A percentile compares a stretch with the other conserved stretches of the same genome.
phyloP scores from a whole-genome alignment of 2,329 filamentous ascomycete genomes.

The Colletotrichum eleusines region DNA sequence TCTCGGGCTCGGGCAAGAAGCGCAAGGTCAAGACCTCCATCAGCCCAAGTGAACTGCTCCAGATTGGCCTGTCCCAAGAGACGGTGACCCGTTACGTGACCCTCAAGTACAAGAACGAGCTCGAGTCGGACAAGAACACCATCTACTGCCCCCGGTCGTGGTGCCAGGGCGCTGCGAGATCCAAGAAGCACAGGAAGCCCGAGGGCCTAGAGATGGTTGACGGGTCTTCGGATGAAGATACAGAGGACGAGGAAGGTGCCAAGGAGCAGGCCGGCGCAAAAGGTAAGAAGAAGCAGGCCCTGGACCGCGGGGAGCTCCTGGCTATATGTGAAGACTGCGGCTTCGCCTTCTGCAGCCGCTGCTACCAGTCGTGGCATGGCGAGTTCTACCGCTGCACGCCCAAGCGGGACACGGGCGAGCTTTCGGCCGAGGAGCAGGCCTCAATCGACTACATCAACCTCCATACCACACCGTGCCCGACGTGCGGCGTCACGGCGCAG shows the following conservation, averaged over 20 bases:
- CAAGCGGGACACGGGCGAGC: slow-evolving; percentile 74
- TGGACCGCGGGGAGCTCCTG: slow-evolving; percentile 72
- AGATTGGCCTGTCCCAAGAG: slow-evolving; percentile 78
- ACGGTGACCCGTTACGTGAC: slow-evolving; percentile 87
- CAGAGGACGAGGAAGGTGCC: slow-evolving; percentile 55
- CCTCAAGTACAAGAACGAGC: slow-evolving; percentile 90
- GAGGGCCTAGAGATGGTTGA: slow-evolving; percentile 72
- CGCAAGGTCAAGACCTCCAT: slow-evolving; percentile 75
- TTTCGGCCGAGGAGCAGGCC: slow-evolving; percentile 87
- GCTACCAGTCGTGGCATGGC: slow-evolving; percentile 88
- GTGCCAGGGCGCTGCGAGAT: slow-evolving; percentile 90
- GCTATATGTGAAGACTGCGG: slow-evolving; percentile 89
- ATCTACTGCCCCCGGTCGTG: slow-evolving; percentile 92
- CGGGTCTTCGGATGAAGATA: slow-evolving; percentile 62
- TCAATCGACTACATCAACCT: slow-evolving; percentile 85
- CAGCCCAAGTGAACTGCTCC: slow-evolving; percentile 85
- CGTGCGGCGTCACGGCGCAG: slow-evolving; percentile 85
- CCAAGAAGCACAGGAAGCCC: slow-evolving; percentile 79
- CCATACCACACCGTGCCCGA: slow-evolving; percentile 90
- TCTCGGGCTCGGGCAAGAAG: slow-evolving; percentile 53
- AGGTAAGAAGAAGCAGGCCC: slow-evolving; percentile 47
- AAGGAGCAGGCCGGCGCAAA: slow-evolving; percentile 41
- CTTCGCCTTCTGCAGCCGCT: slow-evolving; percentile 86
- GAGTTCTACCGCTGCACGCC: slow-evolving; percentile 79
- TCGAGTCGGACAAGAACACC: slow-evolving; percentile 92